phyloP scores from a whole-genome alignment of 208 protist species.

The Wallacemonas sp. region DNA sequence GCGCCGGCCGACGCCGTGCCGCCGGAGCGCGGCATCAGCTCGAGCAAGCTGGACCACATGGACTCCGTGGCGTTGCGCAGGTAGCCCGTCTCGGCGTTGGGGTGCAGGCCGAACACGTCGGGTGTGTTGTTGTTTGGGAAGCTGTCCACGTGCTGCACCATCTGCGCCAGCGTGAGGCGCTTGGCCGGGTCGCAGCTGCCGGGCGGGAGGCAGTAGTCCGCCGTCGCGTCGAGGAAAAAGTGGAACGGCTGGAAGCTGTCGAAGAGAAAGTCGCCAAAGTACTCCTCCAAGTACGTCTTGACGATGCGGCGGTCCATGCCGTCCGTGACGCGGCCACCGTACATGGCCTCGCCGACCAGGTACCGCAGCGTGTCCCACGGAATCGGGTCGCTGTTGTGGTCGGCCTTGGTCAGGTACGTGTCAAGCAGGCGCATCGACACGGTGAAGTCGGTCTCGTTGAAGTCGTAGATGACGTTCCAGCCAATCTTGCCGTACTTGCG shows the following conservation, averaged over 20 bases:
- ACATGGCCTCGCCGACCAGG: slow-evolving; percentile 99
- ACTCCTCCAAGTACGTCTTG: slow-evolving; percentile 99
- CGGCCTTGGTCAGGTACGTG: slow-evolving; percentile 98
- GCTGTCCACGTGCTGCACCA: slow-evolving; percentile 90
- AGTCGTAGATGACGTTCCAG: slow-evolving; percentile 99
- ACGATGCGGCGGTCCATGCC: slow-evolving; percentile 97
- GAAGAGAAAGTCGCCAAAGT: slow-evolving; percentile 99
- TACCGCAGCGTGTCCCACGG: slow-evolving; percentile 99
- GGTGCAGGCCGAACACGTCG: slow-evolving; percentile 98
- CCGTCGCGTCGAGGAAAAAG: slow-evolving; percentile 93
- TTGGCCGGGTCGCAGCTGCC: slow-evolving; percentile 68
- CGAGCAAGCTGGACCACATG: slow-evolving; percentile 96
- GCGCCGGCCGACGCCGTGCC: slow-evolving; percentile 46
- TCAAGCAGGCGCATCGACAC: slow-evolving; percentile 96
- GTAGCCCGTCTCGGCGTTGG: slow-evolving; percentile 99
- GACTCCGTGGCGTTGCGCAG: slow-evolving; percentile 92
- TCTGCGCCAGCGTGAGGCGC: slow-evolving; percentile 79
- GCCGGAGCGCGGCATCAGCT: slow-evolving; percentile 95
- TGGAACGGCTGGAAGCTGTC: slow-evolving; percentile 98
- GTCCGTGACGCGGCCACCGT: slow-evolving; percentile 99
- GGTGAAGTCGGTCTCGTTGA: slow-evolving; percentile 99
- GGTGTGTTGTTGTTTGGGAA: slow-evolving; percentile 96
- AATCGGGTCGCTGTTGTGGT: slow-evolving; percentile 92
- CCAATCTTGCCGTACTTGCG: slow-evolving; percentile 98
- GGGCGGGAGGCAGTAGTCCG: slow-evolving; percentile 93